phyloP scores from a whole-genome alignment of 768 basidiomycete species.

The Termitomyces sp. region DNA sequence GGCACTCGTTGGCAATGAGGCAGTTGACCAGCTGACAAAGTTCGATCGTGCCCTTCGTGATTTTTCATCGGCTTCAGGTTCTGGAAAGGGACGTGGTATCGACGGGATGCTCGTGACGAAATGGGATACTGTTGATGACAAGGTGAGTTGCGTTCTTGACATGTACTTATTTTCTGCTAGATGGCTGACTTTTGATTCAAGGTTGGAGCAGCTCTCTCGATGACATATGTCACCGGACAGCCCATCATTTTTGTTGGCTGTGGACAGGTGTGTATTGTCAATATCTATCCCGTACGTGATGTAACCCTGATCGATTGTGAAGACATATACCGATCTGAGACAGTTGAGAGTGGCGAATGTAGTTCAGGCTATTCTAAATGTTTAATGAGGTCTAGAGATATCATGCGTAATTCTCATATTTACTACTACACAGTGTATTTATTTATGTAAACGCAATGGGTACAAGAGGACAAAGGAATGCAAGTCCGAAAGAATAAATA shows the following conservation, averaged over 20 bases:
- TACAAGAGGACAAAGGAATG: not conserved
- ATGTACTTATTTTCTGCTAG: not conserved
- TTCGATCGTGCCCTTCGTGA: conserved; percentile 94
- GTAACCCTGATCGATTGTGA: conserved; percentile 5
- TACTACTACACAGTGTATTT: not conserved
- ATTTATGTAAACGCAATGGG: not conserved
- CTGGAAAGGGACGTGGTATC: conserved; percentile 81
- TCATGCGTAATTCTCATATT: not conserved
- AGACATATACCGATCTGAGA: conserved; percentile 96
- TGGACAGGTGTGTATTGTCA: conserved; percentile 68
- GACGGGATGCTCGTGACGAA: conserved; percentile 99
- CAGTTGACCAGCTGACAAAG: conserved; percentile 95
- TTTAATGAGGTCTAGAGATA: conserved; percentile 34
- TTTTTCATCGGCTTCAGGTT: conserved; percentile 73
- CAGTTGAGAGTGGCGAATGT: conserved; percentile 90
- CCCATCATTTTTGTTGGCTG: conserved; percentile 98
- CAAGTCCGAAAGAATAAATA: not conserved
- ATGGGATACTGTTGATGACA: conserved; percentile 98
- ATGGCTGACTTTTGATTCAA: conserved; percentile 24
- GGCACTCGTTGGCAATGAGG: conserved; percentile 97
- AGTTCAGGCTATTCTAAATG: conserved; percentile 86
- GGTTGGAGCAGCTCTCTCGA: conserved; percentile 97
- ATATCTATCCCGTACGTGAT: not conserved
- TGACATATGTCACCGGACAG: conserved; percentile 99
- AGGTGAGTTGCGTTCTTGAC: conserved; percentile 44